Percentiles rank a stretch among this genome's conserved stretches.
phyloP scores from a whole-genome alignment of 2,329 filamentous ascomycete species.

The Verticillium isaacii region DNA sequence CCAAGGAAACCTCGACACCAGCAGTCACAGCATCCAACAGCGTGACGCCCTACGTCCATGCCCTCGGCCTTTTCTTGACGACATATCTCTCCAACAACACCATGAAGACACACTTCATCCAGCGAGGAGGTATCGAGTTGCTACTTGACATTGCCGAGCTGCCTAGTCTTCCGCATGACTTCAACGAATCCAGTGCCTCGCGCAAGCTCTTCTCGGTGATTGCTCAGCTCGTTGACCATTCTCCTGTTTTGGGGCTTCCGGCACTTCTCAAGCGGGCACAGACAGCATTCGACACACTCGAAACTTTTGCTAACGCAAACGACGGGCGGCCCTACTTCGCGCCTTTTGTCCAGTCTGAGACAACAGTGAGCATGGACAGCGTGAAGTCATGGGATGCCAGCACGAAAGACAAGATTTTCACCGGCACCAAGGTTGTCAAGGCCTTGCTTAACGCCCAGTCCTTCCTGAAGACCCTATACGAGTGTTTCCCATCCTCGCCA shows the following conservation, averaged over 20 bases:
- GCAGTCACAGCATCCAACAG: conserved; percentile 23
- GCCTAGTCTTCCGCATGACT: conserved; percentile 72
- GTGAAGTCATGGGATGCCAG: conserved; percentile 30
- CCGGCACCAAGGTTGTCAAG: conserved; percentile 75
- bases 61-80: conserved; percentile 69
- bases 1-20: conserved; percentile 12
- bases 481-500: conserved; percentile 67
- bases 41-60: conserved; percentile 68
- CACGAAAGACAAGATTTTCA: conserved; percentile 37
- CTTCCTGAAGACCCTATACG: conserved; percentile 68
- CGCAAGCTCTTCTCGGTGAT: conserved; percentile 70
- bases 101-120: conserved; percentile 70
- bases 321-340: conserved; percentile 65
- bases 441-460: conserved; percentile 72
- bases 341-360: conserved; percentile 51
- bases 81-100: conserved; percentile 70
- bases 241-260: conserved; percentile 75
- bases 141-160: conserved; percentile 80
- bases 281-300: conserved; percentile 60
- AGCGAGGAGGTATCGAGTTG: conserved; percentile 74
- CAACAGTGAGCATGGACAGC: conserved; percentile 19
- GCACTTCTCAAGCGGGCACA: conserved; percentile 74
- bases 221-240: conserved; percentile 73
- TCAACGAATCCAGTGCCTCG: conserved; percentile 62
- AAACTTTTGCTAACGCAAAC: conserved; percentile 55